A percentile compares a stretch with the other conserved stretches of the same genome.
phyloP scores from a whole-genome alignment of 805 yeast species.

The Cyberlindnera galapagoensis region DNA sequence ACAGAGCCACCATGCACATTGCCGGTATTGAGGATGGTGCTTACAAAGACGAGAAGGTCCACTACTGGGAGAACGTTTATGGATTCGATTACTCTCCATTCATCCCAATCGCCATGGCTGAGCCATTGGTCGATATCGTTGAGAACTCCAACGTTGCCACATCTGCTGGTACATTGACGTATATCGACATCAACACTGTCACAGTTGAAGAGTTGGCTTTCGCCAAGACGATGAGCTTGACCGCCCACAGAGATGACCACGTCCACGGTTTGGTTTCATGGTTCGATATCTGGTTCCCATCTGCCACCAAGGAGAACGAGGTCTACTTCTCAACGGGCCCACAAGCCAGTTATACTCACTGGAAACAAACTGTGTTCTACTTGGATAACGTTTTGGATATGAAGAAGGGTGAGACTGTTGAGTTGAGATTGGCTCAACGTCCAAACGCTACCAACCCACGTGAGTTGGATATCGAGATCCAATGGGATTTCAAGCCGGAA shows the following conservation, averaged over 20 bases:
- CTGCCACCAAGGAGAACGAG: constrained; percentile 39
- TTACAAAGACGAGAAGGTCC: constrained; percentile 85
- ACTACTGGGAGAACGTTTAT: constrained; percentile 94
- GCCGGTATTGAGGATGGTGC: constrained; percentile 93
- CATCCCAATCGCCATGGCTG: constrained; percentile 77
- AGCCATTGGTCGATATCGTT: constrained; percentile 95
- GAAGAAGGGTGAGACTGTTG: constrained; percentile 68
- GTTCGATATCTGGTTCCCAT: constrained; percentile 92
- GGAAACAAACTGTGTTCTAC: constrained; percentile 98
- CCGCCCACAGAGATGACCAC: constrained; percentile 70
- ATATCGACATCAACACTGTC: constrained; percentile 86
- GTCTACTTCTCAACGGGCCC: constrained; percentile 92
- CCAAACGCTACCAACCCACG: constrained; percentile 81
- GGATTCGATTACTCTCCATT: constrained; percentile 96
- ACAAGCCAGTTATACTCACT: constrained; percentile 88
- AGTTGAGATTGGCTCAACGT: constrained; percentile 64
- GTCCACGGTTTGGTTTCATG: constrained; percentile 89
- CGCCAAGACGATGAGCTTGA: constrained; percentile 58
- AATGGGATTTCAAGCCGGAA: constrained; percentile 37
- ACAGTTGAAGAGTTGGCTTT: constrained; percentile 77
- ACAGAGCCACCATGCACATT: constrained; percentile 80
- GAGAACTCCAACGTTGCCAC: constrained; percentile 72
- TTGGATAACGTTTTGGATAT: constrained; percentile 72
- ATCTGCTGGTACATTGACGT: constrained; percentile 62
- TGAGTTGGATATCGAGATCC: constrained; percentile 77